Percentiles rank a stretch among this genome's conserved stretches.
Evolutionary conservation across 805 yeast genomes (phyloP).

Genomic region (Ascoidea tarda): DNA sequence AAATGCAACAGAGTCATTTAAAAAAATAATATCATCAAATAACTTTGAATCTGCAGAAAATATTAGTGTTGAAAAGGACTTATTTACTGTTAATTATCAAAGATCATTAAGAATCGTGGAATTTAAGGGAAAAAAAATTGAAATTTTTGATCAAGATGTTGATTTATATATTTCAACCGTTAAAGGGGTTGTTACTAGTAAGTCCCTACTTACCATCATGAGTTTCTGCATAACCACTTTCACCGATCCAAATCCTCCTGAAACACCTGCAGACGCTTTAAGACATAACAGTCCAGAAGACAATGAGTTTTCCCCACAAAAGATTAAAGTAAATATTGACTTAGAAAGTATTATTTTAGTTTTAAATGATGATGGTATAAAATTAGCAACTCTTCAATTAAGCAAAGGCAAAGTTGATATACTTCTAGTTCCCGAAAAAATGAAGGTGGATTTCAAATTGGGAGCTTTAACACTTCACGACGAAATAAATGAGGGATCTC

Average conservation of each 20-base stretch:
- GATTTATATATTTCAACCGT: constrained; percentile 66
- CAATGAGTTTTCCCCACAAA: constrained; percentile 51
- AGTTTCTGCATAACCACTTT: constrained; percentile 80
- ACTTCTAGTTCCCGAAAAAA: constrained; percentile 56
- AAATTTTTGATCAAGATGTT: constrained; percentile 66
- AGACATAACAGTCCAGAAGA: constrained; percentile 52
- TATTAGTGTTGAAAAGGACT: constrained; percentile 21
- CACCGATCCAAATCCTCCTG: constrained; percentile 64
- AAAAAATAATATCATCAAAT: constrained; percentile 56
- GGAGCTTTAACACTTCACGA: constrained; percentile 74
- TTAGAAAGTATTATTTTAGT: constrained; percentile 63
- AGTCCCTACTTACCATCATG: constrained; percentile 60
- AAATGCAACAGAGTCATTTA: constrained; percentile 47
- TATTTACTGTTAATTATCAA: constrained; percentile 45
- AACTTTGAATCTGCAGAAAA: constrained; percentile 25
- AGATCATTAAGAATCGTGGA: constrained; percentile 47
- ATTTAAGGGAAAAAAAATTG: constrained; percentile 35
- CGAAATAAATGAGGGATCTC: constrained; percentile 52
- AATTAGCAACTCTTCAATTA: constrained; percentile 63
- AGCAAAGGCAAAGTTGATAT: constrained; percentile 60
- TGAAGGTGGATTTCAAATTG: constrained; percentile 56
- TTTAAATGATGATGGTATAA: constrained; percentile 69
- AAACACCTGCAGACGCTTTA: constrained; percentile 54
- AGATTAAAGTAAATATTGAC: constrained; percentile 51
- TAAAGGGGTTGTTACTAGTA: constrained; percentile 60